Conservation (phyloP, 768 basidiomycete species). For the Galerina sulciceps region DNA sequence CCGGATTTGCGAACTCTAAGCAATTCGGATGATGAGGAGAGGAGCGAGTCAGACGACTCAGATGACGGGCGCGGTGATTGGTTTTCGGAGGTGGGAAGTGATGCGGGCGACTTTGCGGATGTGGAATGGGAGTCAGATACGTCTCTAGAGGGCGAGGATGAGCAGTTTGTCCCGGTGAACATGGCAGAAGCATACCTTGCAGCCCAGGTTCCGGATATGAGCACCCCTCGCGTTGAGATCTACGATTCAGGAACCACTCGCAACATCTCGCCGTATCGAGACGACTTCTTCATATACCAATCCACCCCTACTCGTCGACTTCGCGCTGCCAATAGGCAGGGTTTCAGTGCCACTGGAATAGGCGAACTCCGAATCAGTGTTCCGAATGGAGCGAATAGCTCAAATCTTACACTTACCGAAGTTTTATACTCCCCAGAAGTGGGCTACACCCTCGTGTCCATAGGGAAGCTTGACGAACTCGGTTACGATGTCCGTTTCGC, state of each 20-base stretch:
- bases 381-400: constrained; percentile 32
- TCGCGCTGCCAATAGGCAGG: constrained; percentile 34
- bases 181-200: constrained; percentile 2
- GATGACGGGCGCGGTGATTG: neutral
- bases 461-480: constrained; percentile 36
- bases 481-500: constrained; percentile 34
- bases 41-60: neutral
- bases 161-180: too few species aligned
- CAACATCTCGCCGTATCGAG: constrained; percentile 33
- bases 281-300: constrained; percentile 25
- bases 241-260: constrained; percentile 34
- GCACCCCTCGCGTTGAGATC: constrained; percentile 14
- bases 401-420: constrained; percentile 31
- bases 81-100: constrained; percentile 22
- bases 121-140: constrained; percentile 1
- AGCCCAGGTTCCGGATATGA: neutral
- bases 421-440: constrained; percentile 41
- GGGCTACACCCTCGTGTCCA: constrained; percentile 40
- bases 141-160: too few species aligned
- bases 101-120: too few species aligned
- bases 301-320: constrained; percentile 28
- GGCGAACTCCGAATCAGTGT: constrained; percentile 36
- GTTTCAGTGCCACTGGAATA: constrained; percentile 31
- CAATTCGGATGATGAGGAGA: neutral
- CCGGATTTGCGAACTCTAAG: constrained; percentile 22